A percentile compares a stretch with the other conserved stretches of the same genome.
Evolutionary conservation across 2,329 filamentous ascomycete genomes (phyloP).

Genomic region (Fusarium nisikadoi): DNA sequence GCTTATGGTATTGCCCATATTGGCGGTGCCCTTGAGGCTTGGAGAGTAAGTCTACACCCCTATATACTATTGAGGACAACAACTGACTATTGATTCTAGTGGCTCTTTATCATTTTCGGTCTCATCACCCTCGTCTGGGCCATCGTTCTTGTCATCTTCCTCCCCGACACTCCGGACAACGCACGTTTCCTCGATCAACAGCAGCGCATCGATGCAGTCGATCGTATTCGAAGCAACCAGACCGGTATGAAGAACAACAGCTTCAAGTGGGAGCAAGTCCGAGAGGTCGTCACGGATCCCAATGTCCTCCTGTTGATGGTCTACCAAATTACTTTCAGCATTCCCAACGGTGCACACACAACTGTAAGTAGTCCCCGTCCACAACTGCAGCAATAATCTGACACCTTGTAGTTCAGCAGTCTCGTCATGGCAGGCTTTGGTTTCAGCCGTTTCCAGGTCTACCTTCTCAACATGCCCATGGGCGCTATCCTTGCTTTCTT

Average conservation of each 20-base stretch:
- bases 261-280: conserved; percentile 40
- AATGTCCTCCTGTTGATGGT: conserved; percentile 39
- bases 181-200: conserved; percentile 31
- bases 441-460: conserved; percentile 33
- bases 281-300: conserved; percentile 31
- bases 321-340: conserved; percentile 32
- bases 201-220: conserved; percentile 23
- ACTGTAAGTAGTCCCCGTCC: not conserved
- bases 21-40: conserved; percentile 18
- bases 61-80: too few relatives aligned
- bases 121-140: conserved; percentile 37
- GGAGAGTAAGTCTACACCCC: conserved; percentile 21
- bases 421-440: conserved; percentile 41
- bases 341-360: conserved; percentile 36
- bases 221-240: conserved; percentile 34
- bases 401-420: conserved; percentile 27
- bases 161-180: conserved; percentile 30
- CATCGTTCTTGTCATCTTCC: conserved; percentile 15
- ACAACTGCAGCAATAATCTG: not conserved
- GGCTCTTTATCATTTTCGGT: conserved; percentile 40
- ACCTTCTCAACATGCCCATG: conserved; percentile 40
- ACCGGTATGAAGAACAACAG: conserved; percentile 36
- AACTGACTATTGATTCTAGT: not conserved
- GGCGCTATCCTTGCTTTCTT: conserved; percentile 35
- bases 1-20: conserved; percentile 40